Conservation (phyloP, 192 early-diverging fungal genomes). For the Thamnidium elegans region DNA sequence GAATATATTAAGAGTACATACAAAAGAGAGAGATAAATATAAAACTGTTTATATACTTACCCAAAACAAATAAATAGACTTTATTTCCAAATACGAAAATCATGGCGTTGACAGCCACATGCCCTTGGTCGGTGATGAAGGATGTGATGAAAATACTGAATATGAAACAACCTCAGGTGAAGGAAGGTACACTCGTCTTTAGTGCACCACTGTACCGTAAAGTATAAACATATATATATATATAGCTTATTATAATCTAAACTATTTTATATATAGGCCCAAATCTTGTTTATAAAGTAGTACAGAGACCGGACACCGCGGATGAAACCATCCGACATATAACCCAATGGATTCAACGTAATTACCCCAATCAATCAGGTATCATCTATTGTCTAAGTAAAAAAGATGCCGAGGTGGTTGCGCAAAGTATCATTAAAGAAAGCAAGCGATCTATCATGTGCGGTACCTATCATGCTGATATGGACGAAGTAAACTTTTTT, state of each 20-base stretch:
- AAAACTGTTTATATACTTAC: neutral
- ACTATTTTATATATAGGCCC: too few species aligned
- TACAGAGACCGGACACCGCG: constrained; percentile 42
- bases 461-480: constrained; percentile 64
- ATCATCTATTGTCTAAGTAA: constrained; percentile 71
- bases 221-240: too few species aligned
- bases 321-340: constrained; percentile 47
- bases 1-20: constrained; percentile 23
- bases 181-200: constrained; percentile 1
- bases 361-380: constrained; percentile 49
- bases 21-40: too few species aligned
- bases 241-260: too few species aligned
- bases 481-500: constrained; percentile 42
- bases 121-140: constrained; percentile 50
- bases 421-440: constrained; percentile 43
- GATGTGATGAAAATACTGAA: constrained; percentile 53
- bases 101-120: constrained; percentile 80
- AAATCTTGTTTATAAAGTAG: constrained; percentile 63
- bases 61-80: constrained; percentile 15
- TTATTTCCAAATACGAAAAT: constrained; percentile 62
- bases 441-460: constrained; percentile 47
- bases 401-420: constrained; percentile 58
- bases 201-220: constrained; percentile 20
- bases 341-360: constrained; percentile 52
- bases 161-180: constrained; percentile 33